These are phyloP conservation scores for Candida qinlingensis DNA, from an alignment of 805 yeast genomes.

Conservation along the genomic window DNA sequence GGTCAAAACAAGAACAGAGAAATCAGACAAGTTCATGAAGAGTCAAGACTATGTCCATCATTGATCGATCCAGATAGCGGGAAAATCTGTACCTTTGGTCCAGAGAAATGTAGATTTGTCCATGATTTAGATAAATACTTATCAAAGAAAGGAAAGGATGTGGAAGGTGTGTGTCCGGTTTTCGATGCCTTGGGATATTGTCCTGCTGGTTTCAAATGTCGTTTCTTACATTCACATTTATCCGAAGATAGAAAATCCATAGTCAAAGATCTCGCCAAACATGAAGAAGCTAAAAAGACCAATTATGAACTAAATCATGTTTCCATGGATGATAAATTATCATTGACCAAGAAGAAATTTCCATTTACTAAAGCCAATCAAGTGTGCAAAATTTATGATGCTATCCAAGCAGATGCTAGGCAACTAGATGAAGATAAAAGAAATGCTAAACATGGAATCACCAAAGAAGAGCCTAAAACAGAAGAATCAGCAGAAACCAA, in stretches of 20 bases:
- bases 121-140: slow-evolving; percentile 73
- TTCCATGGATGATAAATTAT: slow-evolving; percentile 32
- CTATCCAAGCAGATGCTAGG: slow-evolving; percentile 38
- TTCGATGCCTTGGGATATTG: slow-evolving; percentile 79
- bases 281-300: slow-evolving; percentile 27
- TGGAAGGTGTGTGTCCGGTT: slow-evolving; percentile 81
- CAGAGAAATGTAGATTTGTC: slow-evolving; percentile 64
- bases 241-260: slow-evolving; percentile 38
- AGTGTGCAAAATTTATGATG: slow-evolving; percentile 60
- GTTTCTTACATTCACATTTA: slow-evolving; percentile 79
- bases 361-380: slow-evolving; percentile 52
- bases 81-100: slow-evolving; percentile 55
- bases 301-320: slow-evolving; percentile 65
- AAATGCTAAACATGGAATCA: slow-evolving; percentile 20
- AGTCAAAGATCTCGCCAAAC: slow-evolving; percentile 37
- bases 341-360: slow-evolving; percentile 46
- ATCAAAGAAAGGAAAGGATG: slow-evolving; percentile 60
- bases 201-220: slow-evolving; percentile 88
- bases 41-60: slow-evolving; percentile 58
- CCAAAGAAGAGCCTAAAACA: slow-evolving; percentile 1
- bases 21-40: slow-evolving; percentile 61
- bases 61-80: slow-evolving; percentile 48
- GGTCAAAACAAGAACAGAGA: slow-evolving; percentile 87
- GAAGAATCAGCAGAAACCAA: slow-evolving; percentile 21
- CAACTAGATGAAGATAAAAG: slow-evolving; percentile 31